Percentiles rank a stretch among this genome's conserved stretches.
These are phyloP conservation scores for Fusarium secorum DNA, from an alignment of 2,329 filamentous ascomycete genomes.

Conservation along the genomic window DNA sequence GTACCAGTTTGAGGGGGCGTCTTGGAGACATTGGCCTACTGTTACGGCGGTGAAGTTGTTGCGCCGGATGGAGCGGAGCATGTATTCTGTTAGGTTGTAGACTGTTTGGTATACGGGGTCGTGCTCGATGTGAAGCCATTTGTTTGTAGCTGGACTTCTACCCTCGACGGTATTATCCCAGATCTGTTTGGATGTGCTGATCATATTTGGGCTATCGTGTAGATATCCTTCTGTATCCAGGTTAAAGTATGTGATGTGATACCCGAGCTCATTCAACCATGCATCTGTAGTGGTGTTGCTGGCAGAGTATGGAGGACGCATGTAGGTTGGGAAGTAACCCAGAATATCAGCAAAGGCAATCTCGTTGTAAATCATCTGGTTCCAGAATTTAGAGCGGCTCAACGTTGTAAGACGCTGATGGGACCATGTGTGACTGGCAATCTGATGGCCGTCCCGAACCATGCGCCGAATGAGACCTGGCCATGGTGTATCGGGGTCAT, in stretches of 20 bases:
- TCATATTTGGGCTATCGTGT: conserved; percentile 57
- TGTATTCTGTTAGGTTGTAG: conserved; percentile 53
- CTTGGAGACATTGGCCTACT: conserved; percentile 60
- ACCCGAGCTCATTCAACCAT: conserved; percentile 56
- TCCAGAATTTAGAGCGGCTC: conserved; percentile 44
- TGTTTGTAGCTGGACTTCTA: conserved; percentile 31
- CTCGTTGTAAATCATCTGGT: conserved; percentile 55
- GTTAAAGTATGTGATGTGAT: conserved; percentile 67
- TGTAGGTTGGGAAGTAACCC: conserved; percentile 53
- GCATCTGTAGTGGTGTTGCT: conserved; percentile 51
- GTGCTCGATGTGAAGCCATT: conserved; percentile 63
- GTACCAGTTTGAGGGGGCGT: conserved; percentile 64
- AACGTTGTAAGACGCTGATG: conserved; percentile 54
- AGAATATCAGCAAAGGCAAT: conserved; percentile 52
- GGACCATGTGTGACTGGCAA: conserved; percentile 62
- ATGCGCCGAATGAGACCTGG: conserved; percentile 53
- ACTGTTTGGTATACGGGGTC: conserved; percentile 58
- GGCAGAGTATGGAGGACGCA: conserved; percentile 58
- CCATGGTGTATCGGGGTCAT: conserved; percentile 49
- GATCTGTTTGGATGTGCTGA: conserved; percentile 54
- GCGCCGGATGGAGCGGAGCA: conserved; percentile 49
- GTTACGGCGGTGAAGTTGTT: conserved; percentile 58
- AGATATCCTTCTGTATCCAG: conserved; percentile 69
- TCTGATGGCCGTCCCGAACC: conserved; percentile 63
- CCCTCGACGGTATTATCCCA: conserved; percentile 51